A percentile compares a stretch with the other conserved stretches of the same genome.
These are phyloP conservation scores for Mycena citricolor DNA, from an alignment of 1,284 basidiomycete genomes.

Conservation along the genomic window DNA sequence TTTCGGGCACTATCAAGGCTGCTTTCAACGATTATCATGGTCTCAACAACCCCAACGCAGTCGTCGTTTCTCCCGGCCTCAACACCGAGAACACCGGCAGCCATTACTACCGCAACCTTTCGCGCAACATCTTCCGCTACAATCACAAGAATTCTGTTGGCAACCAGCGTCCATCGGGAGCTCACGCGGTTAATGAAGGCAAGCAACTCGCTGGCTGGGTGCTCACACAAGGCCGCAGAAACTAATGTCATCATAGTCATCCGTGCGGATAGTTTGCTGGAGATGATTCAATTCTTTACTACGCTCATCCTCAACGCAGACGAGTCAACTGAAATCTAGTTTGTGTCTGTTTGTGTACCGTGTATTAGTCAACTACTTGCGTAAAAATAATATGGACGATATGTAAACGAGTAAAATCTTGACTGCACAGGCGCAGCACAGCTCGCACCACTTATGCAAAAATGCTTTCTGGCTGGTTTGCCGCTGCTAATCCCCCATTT, in stretches of 20 bases:
- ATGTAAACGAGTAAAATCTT: slow-evolving; percentile 6
- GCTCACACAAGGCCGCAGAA: background rate
- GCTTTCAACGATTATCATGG: slow-evolving; percentile 29
- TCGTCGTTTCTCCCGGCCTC: slow-evolving; percentile 12
- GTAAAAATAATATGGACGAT: background rate
- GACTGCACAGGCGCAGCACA: background rate
- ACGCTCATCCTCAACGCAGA: slow-evolving; percentile 37
- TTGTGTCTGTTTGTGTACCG: background rate
- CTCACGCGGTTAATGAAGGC: slow-evolving; percentile 58
- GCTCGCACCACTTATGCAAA: slow-evolving; percentile 40
- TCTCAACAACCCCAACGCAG: slow-evolving; percentile 8
- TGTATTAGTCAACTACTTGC: background rate
- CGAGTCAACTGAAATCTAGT: slow-evolving; percentile 19
- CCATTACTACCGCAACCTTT: slow-evolving; percentile 45
- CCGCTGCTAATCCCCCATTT: no score
- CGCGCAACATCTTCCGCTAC: slow-evolving; percentile 53
- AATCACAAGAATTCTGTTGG: slow-evolving; percentile 34
- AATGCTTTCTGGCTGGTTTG: no score
- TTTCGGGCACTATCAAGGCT: slow-evolving; percentile 50
- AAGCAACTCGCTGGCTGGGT: slow-evolving; percentile 8
- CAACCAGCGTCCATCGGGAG: slow-evolving; percentile 33
- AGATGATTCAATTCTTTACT: slow-evolving; percentile 37
- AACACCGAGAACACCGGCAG: slow-evolving; percentile 44
- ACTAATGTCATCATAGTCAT: slow-evolving; percentile 28
- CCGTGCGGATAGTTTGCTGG: slow-evolving; percentile 33